Conservation (phyloP, 345 rosid species). For the sweet orange (Citrus sinensis) region DNA sequence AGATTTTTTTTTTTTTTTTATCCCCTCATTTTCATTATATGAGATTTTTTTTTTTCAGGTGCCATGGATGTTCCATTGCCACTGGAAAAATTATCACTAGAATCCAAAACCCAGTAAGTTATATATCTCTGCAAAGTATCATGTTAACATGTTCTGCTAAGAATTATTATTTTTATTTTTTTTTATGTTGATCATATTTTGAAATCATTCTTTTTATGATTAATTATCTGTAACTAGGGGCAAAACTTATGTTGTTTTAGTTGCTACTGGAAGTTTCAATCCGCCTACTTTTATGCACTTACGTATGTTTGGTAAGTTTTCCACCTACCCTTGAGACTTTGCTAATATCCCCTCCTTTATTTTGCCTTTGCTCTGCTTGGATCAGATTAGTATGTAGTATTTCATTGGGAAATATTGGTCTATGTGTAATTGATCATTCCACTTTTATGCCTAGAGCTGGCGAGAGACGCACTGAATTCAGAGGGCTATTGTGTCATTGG, state of each 20-base stretch:
- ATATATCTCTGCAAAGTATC: neutral
- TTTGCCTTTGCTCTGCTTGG: neutral
- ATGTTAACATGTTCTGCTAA: neutral
- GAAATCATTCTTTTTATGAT: neutral
- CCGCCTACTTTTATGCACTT: conserved; percentile 97
- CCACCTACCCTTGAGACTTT: neutral
- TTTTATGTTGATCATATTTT: neutral
- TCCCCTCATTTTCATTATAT: neutral
- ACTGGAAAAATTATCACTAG: conserved; percentile 45
- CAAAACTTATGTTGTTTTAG: conserved; percentile 55
- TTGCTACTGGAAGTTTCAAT: conserved; percentile 89
- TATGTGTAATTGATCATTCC: conserved; percentile 3
- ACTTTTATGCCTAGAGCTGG: conserved; percentile 57
- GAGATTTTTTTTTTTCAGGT: neutral
- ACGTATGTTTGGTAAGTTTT: conserved; percentile 77
- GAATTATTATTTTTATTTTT: neutral
- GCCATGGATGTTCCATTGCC: conserved; percentile 68
- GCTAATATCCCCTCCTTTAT: neutral
- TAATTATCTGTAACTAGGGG: conserved; percentile 28
- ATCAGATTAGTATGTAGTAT: neutral
- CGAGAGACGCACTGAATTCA: conserved; percentile 64
- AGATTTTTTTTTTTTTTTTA: neutral
- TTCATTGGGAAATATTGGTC: neutral
- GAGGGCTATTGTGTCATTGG: conserved; percentile 74
- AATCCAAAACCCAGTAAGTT: conserved; percentile 32